Evolutionary conservation across 305 asterid species (phyloP), one percentile per base, ranked within the genome.

Genomic region (Solanum chacoense): DNA sequence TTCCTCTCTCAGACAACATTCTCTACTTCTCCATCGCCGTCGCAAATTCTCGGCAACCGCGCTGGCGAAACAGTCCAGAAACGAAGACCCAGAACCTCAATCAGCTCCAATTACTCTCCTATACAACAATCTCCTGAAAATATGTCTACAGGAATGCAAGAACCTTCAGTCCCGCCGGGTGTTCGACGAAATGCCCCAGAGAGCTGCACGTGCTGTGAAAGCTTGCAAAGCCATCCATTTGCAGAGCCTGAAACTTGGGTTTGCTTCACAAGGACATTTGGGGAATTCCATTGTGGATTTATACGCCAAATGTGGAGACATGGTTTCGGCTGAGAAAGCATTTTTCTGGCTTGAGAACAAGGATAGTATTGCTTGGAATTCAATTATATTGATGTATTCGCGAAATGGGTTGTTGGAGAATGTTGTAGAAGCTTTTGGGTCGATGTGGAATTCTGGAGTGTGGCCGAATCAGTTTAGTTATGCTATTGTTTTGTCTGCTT

Each of bases 291-390:
- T 97, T 89, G 93, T 95, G 89, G 99, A 97, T 91, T 95, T 97
- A 85, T 97, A 95, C 72, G 93, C 97, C 89, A 96, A 95, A 91
- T 94, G 98, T 35, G 98, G 98, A 55, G 91, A 93, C 88, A 35
- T 88, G 87, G 94, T 87, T 84, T 94, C 93, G 55, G 95, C 97
- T 4, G 92, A 90, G 73, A 92, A 93, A 90, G 89, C 93, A 1
- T 95, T 96, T 88, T 85, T 65, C 6, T 85, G 32, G 72, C 97
- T 97, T 55, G 91, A 90, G 88, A 89, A 73, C 78, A 94, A 90
- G 92, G 95, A 94, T 93, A 91, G 89, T 14, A 90, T 92, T 88
- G 93, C 98, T 77, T 97, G 98, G 98, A 96, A 97, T 91, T 97
- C 99, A 13, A 89, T 97, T 85, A 89, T 95, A 92, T 91, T 90